Percentiles rank a stretch among this genome's conserved stretches.
Evolutionary conservation across 2,329 filamentous ascomycete species (phyloP).

Genomic region (Huntiella omanensis): DNA sequence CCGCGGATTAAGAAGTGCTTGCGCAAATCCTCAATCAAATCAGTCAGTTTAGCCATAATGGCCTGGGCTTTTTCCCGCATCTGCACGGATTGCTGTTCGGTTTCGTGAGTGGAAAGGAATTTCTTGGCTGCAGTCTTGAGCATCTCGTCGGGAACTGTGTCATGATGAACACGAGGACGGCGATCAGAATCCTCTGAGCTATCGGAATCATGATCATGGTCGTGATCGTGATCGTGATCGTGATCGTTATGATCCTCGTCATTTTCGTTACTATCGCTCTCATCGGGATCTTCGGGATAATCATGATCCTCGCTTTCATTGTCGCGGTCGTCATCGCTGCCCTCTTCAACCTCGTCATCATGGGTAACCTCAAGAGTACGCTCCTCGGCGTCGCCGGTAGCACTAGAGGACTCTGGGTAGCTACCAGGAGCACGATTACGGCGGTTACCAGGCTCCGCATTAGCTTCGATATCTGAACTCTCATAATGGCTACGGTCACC

Average conservation of each 20-base stretch:
- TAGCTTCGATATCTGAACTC: conserved; percentile 1
- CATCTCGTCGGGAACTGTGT: too few species aligned
- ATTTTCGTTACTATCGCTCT: too few species aligned
- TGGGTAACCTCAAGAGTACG: conserved; percentile 5
- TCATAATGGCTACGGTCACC: neutral
- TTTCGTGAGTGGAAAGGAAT: conserved; percentile 71
- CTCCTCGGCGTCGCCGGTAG: conserved; percentile 1
- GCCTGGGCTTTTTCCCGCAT: conserved; percentile 63
- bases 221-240: conserved; percentile 25
- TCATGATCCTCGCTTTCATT: conserved; percentile 19
- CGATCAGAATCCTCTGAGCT: conserved; percentile 45
- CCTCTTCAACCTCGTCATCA: conserved; percentile 14
- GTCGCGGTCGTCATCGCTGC: conserved; percentile 20
- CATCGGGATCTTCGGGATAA: neutral
- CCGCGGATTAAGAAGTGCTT: conserved; percentile 45
- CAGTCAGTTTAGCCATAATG: conserved; percentile 55
- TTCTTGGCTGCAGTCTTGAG: conserved; percentile 37
- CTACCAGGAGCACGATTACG: neutral
- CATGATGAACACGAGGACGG: neutral
- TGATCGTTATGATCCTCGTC: conserved; percentile 20
- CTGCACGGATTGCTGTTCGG: conserved; percentile 46
- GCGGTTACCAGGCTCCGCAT: neutral
- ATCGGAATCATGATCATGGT: conserved; percentile 29
- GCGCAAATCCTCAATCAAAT: conserved; percentile 53
- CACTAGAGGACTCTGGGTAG: neutral